These are phyloP conservation scores for Apiospora phragmitis DNA, from an alignment of 2,329 filamentous ascomycete genomes.

Conservation along the genomic window DNA sequence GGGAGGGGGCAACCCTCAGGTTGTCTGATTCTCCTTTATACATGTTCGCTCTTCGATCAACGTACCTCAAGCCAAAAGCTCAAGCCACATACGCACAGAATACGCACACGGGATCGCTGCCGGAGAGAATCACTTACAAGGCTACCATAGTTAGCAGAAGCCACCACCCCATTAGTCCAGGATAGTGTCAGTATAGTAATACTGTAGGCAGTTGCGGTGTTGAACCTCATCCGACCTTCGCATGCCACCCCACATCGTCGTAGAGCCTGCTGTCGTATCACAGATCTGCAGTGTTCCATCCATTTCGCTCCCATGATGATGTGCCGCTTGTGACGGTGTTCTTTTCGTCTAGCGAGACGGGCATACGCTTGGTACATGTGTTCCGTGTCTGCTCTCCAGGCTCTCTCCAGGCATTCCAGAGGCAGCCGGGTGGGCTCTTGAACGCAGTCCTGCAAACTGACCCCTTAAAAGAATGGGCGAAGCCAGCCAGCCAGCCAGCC, in stretches of 20 bases:
- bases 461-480: no score
- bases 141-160: not conserved
- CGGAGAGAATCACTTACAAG: not conserved
- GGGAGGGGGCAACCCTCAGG: no score
- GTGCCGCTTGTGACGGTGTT: not conserved
- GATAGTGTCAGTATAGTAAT: not conserved
- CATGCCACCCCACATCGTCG: not conserved
- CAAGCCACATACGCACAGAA: not conserved
- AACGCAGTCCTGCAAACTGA: not conserved
- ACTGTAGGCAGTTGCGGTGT: not conserved
- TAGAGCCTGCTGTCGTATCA: not conserved
- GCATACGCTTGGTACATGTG: not conserved
- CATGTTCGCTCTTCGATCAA: not conserved
- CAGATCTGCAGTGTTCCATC: not conserved
- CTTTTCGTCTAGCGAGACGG: not conserved
- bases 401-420: not conserved
- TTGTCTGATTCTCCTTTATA: no score
- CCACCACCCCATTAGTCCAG: not conserved
- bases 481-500: no score
- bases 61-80: not conserved
- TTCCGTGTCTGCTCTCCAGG: not conserved
- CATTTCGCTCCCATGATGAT: not conserved
- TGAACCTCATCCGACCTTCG: not conserved
- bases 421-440: not conserved
- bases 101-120: not conserved